These are phyloP conservation scores for Neonectria sp. DNA, from an alignment of 2,329 filamentous ascomycete species.

Conservation along the genomic window DNA sequence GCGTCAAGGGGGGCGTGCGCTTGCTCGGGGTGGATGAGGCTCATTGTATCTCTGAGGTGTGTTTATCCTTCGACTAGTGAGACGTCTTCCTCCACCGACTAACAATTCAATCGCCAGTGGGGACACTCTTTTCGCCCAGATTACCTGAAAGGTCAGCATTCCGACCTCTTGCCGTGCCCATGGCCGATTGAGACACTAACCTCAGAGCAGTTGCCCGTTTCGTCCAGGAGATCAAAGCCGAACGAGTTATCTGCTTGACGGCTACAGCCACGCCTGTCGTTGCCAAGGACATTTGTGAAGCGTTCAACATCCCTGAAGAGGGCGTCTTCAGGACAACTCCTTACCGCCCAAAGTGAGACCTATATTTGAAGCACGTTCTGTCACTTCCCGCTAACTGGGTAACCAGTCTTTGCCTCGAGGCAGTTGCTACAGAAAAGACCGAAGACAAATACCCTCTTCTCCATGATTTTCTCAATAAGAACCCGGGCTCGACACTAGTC, in stretches of 20 bases:
- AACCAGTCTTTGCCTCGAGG: slow-evolving; percentile 65
- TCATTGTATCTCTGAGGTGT: slow-evolving; percentile 66
- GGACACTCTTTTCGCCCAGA: slow-evolving; percentile 66
- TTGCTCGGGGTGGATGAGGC: slow-evolving; percentile 72
- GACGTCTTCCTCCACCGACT: neutral
- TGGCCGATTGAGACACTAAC: slow-evolving; percentile 5
- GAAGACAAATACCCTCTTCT: slow-evolving; percentile 62
- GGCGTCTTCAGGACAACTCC: slow-evolving; percentile 72
- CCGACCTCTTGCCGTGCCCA: slow-evolving; percentile 2
- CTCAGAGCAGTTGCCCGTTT: slow-evolving; percentile 65
- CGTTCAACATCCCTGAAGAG: slow-evolving; percentile 61
- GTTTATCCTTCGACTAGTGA: neutral
- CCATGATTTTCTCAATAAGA: slow-evolving; percentile 62
- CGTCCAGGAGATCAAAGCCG: slow-evolving; percentile 67
- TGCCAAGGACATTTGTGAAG: slow-evolving; percentile 67
- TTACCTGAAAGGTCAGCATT: slow-evolving; percentile 61
- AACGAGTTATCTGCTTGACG: slow-evolving; percentile 72
- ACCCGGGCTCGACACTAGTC: slow-evolving; percentile 71
- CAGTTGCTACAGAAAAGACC: slow-evolving; percentile 58
- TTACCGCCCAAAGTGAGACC: slow-evolving; percentile 66
- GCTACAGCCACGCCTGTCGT: slow-evolving; percentile 72
- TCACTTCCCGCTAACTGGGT: neutral
- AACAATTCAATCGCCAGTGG: slow-evolving; percentile 52
- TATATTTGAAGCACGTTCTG: accelerated
- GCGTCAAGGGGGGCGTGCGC: slow-evolving; percentile 68